These are phyloP conservation scores for Musa beccarii DNA, from an alignment of 176 grass and related monocot genomes.

Conservation along the genomic window DNA sequence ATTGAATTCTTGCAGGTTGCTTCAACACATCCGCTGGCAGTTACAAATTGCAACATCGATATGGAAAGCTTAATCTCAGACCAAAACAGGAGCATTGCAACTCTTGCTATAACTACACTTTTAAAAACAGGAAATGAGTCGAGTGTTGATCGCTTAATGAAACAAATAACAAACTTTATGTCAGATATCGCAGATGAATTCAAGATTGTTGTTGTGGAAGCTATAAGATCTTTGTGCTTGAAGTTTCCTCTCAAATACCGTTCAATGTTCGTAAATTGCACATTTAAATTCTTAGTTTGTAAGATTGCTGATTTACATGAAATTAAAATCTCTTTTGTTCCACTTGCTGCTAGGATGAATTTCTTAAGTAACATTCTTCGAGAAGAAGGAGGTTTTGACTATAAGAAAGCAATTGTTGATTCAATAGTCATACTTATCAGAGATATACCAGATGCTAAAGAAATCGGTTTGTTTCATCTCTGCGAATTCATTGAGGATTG, in stretches of 20 bases:
- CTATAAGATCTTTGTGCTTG: constrained; percentile 91
- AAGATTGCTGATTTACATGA: neutral
- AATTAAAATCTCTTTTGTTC: constrained; percentile 12
- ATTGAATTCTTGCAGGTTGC: constrained; percentile 55
- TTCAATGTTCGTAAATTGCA: constrained; percentile 56
- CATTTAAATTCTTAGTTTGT: neutral
- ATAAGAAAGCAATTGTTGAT: constrained; percentile 98
- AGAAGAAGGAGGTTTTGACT: constrained; percentile 96
- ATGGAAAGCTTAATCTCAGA: constrained; percentile 99
- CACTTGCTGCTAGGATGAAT: constrained; percentile 63
- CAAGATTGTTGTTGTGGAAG: constrained; percentile 97
- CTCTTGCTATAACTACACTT: constrained; percentile 92
- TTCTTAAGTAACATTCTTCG: constrained; percentile 98
- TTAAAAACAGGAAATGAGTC: constrained; percentile 98
- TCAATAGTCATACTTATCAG: constrained; percentile 95
- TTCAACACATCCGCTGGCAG: constrained; percentile 84
- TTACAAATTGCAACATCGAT: constrained; percentile 98
- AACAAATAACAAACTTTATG: constrained; percentile 99
- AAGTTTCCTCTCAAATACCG: constrained; percentile 98
- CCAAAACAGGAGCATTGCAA: constrained; percentile 96
- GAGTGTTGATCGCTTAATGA: constrained; percentile 97
- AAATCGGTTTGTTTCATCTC: constrained; percentile 94
- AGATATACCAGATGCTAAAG: constrained; percentile 97
- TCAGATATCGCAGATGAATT: constrained; percentile 98
- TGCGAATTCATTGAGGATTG: constrained; percentile 99